Percentiles rank a stretch among this genome's conserved stretches.
Evolutionary conservation across 352 stramenopile genomes (phyloP).

Genomic region (Blastocystis sp.): DNA sequence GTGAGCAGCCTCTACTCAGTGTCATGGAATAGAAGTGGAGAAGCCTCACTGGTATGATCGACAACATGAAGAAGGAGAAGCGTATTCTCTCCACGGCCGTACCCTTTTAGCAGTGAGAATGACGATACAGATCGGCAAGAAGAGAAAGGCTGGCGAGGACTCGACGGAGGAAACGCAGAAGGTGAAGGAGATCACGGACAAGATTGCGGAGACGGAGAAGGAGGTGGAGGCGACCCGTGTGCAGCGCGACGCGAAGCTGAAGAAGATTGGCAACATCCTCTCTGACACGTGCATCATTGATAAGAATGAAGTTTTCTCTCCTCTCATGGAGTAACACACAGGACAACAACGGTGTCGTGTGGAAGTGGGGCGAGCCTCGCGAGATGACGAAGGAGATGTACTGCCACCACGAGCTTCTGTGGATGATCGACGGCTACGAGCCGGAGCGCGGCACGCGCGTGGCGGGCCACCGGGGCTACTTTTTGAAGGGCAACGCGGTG

Average conservation of each 20-base stretch:
- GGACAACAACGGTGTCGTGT: no score
- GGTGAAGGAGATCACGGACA: conserved; percentile 86
- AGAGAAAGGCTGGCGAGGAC: not conserved
- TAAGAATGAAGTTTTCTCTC: no score
- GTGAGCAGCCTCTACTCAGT: not conserved
- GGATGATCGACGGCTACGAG: no score
- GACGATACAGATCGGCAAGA: not conserved
- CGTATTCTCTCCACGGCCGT: not conserved
- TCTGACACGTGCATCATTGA: no score
- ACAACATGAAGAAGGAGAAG: not conserved
- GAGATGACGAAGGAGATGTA: no score
- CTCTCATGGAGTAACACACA: no score
- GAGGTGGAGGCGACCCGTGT: conserved; percentile 93
- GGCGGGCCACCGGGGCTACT: no score
- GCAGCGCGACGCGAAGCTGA: conserved; percentile 77
- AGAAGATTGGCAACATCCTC: conserved; percentile 80
- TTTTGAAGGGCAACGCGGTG: no score
- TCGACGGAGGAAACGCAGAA: not conserved
- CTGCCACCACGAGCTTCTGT: no score
- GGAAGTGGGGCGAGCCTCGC: conserved; percentile 77
- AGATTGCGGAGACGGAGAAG: conserved; percentile 93
- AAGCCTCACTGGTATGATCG: conserved; percentile 21
- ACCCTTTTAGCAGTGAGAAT: not conserved
- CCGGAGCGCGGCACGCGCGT: no score
- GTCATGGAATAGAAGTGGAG: conserved; percentile 41